Evolutionary conservation across 139 green algal species (phyloP).

Genomic region (Zygnema cylindricum): DNA sequence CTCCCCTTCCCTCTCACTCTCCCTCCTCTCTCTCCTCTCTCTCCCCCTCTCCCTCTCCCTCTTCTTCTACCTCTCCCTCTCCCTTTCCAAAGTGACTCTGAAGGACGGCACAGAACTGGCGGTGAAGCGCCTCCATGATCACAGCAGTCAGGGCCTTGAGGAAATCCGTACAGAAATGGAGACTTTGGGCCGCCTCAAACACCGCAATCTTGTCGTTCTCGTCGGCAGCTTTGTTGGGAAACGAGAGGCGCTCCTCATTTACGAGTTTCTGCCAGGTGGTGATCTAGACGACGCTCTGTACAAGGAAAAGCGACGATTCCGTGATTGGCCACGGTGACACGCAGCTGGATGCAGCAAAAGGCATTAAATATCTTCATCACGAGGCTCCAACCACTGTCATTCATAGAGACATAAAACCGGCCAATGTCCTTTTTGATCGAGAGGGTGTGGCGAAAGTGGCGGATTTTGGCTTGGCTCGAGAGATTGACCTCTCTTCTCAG

Average conservation of each 20-base stretch:
- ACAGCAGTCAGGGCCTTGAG: not conserved
- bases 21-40: not conserved
- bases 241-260: constrained; percentile 33
- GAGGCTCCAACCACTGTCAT: constrained; percentile 45
- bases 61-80: not conserved
- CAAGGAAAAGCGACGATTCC: not conserved
- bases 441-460: constrained; percentile 64
- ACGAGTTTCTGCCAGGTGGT: constrained; percentile 42
- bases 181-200: constrained; percentile 2
- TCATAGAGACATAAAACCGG: constrained; percentile 69
- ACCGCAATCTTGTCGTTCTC: constrained; percentile 43
- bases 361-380: constrained; percentile 67
- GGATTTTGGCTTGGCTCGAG: constrained; percentile 62
- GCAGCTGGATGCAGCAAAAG: constrained; percentile 13
- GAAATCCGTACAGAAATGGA: constrained; percentile 12
- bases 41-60: not conserved
- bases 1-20: too few species aligned
- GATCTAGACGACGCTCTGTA: constrained; percentile 17
- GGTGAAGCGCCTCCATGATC: not conserved
- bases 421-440: constrained; percentile 65
- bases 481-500: not conserved
- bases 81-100: not conserved
- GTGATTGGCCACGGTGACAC: not conserved
- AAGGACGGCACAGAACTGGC: constrained; percentile 13
- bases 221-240: constrained; percentile 17